Evolutionary conservation across 1,139 yeast genomes (phyloP).

Genomic region (Suhomyces coccinellae): DNA sequence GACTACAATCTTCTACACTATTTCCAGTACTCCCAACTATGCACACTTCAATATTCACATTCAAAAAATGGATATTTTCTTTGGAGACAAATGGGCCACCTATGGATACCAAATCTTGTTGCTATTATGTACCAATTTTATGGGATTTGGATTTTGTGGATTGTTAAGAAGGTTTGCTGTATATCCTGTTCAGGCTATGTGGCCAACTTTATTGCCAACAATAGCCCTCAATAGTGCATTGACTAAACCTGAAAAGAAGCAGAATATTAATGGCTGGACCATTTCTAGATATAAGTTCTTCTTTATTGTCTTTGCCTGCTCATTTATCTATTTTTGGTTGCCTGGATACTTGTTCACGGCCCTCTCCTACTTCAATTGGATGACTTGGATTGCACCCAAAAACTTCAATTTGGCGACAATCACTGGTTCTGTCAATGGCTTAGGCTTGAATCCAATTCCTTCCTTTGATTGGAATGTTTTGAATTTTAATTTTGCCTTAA

Average conservation of each 20-base stretch:
- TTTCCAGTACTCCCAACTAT: conserved; percentile 16
- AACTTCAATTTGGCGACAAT: conserved; percentile 19
- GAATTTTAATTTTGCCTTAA: conserved; percentile 12
- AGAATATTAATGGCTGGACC: conserved; percentile 22
- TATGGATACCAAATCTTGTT: conserved; percentile 20
- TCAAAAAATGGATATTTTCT: conserved; percentile 17
- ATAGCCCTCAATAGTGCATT: conserved; percentile 23
- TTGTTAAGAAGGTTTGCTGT: conserved; percentile 21
- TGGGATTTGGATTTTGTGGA: conserved; percentile 27
- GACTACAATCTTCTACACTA: conserved; percentile 21
- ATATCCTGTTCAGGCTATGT: conserved; percentile 17
- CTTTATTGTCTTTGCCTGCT: conserved; percentile 13
- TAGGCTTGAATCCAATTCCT: conserved; percentile 22
- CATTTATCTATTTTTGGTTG: conserved; percentile 22
- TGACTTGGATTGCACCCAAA: conserved; percentile 23
- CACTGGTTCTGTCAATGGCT: conserved; percentile 18
- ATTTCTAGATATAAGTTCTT: conserved; percentile 20
- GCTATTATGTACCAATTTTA: conserved; percentile 20
- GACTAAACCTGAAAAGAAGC: conserved; percentile 17
- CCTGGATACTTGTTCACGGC: conserved; percentile 21
- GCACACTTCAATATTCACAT: conserved; percentile 19
- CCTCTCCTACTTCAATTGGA: conserved; percentile 21
- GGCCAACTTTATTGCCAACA: conserved; percentile 22
- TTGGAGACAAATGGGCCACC: conserved; percentile 18
- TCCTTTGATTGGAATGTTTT: conserved; percentile 22